A percentile compares a stretch with the other conserved stretches of the same genome.
Evolutionary conservation across 1,284 basidiomycete genomes (phyloP).

Genomic region (Pascua guehoae): DNA sequence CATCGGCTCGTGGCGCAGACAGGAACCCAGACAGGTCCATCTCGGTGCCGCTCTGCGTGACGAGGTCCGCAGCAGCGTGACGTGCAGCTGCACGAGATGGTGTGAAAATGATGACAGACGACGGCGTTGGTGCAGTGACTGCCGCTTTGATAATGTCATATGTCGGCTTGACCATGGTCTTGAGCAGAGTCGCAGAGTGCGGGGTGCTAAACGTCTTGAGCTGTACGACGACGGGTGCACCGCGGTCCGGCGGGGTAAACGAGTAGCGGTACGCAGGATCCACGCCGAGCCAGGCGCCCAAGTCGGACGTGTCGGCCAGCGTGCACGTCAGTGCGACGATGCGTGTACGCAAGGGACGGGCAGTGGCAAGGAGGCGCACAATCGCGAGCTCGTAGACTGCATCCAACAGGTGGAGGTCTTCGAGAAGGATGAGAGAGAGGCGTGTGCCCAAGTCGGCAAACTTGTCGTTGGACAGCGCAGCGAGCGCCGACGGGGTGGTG

Average conservation of each 20-base stretch:
- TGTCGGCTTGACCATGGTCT: conserved; percentile 87
- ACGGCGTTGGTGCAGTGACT: conserved; percentile 43
- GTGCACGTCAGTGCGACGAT: conserved; percentile 75
- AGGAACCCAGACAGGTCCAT: conserved; percentile 72
- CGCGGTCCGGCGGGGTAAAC: conserved; percentile 78
- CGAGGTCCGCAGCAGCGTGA: conserved; percentile 74
- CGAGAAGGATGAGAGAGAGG: conserved; percentile 70
- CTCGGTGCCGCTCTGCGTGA: conserved; percentile 80
- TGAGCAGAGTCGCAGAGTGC: conserved; percentile 81
- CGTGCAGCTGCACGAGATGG: conserved; percentile 79
- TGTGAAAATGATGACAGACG: conserved; percentile 78
- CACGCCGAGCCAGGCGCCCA: conserved; percentile 81
- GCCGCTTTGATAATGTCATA: conserved; percentile 59
- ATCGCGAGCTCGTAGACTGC: conserved; percentile 77
- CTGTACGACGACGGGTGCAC: conserved; percentile 68
- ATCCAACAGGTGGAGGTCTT: conserved; percentile 82
- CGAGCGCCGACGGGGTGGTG: conserved; percentile 42
- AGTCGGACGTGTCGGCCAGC: conserved; percentile 71
- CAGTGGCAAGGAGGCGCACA: conserved; percentile 61
- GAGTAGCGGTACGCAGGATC: conserved; percentile 61
- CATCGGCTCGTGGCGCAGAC: conserved; percentile 57
- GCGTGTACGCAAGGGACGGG: conserved; percentile 62
- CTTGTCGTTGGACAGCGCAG: conserved; percentile 22
- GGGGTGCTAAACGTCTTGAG: conserved; percentile 80
- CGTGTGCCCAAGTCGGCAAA: conserved; percentile 38